Conservation (phyloP, 1,284 basidiomycete species). For the Malassezia equina region DNA sequence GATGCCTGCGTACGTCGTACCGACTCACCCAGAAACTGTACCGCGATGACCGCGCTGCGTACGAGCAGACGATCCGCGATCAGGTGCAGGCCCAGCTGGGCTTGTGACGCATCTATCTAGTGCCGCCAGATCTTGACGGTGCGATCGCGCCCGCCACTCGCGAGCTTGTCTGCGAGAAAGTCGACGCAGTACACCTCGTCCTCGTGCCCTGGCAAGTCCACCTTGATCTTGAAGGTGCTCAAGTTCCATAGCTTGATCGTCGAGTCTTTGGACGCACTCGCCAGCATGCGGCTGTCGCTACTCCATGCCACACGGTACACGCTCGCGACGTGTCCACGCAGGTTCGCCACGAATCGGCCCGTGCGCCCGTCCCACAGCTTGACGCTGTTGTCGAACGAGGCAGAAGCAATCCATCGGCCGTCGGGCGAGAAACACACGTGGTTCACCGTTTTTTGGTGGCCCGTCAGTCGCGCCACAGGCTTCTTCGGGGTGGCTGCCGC, state of each 20-base stretch:
- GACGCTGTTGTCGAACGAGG: conserved; percentile 82
- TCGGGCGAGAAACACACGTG: conserved; percentile 94
- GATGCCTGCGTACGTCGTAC: conserved; percentile 54
- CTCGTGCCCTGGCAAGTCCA: conserved; percentile 85
- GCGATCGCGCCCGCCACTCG: conserved; percentile 71
- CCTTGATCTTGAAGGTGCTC: conserved; percentile 62
- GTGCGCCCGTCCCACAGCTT: conserved; percentile 73
- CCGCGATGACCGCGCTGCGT: conserved; percentile 40
- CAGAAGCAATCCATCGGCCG: conserved; percentile 78
- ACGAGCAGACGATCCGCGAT: conserved; percentile 41
- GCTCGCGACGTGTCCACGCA: conserved; percentile 84
- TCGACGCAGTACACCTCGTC: conserved; percentile 95
- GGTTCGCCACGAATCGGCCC: conserved; percentile 63
- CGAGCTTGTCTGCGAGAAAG: conserved; percentile 73
- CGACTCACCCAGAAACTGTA: conserved; percentile 35
- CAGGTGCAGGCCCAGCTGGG: conserved; percentile 43
- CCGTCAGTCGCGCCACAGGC: conserved; percentile 74
- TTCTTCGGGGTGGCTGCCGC: conserved; percentile 61
- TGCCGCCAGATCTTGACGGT: conserved; percentile 53
- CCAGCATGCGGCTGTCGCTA: conserved; percentile 77
- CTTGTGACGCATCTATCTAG: conserved; percentile 18
- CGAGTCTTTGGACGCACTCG: conserved; percentile 88
- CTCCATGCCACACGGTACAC: conserved; percentile 94
- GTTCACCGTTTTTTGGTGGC: conserved; percentile 88
- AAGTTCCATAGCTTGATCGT: conserved; percentile 56